Base-by-base conservation (phyloP, 140 eudicot genomes). In the Ambrosia hybrid region DNA sequence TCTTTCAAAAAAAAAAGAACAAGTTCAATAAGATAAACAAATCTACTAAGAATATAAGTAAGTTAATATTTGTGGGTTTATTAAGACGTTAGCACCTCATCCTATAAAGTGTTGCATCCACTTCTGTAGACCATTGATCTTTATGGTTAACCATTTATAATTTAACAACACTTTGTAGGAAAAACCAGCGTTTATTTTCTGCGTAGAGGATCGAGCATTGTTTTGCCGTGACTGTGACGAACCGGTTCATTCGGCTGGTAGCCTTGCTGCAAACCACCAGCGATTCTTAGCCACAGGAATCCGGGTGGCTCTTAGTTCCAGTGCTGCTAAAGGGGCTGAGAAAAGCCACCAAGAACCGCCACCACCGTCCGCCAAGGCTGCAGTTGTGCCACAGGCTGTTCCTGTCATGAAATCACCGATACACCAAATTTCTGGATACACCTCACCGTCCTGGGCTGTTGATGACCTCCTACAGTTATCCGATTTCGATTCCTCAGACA, bases 181-280 rank as follows among this genome's bases (percentile, higher is more conserved):
- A 59, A 92, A 89, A 71, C 70, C 98, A 1, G 98, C 98, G 2
- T 92, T 92, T 78, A 89, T 92, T 48, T 92, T 89, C 91, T 93
- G 98, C 13, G 97, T 93, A 39, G 97, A 93, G 82, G 98, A 93
- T 72, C 83, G 98, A 75, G 98, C 98, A 9, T 85, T 93, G 53
- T 93, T 90, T 61, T 93, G 98, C 53, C 89, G 87, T 30, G 95
- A 93, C 79, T 93, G 98, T 72, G 98, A 93, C 30, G 91, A 86
- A 78, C 84, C 96, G 26, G 85, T 93, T 53, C 98, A 93, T 74
- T 77, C 90, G 0, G 89, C 95, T 45, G 89, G 87, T 52, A 84
- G 86, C 66, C 87, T 81, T 52, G 26, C 98, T 45, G 96, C 89
- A 4, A 90, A 90, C 78, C 98, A 93, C 85, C 98, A 90, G 71